These are phyloP conservation scores for Trifolium pratense DNA, from an alignment of 306 rosid genomes.

Conservation along the genomic window DNA sequence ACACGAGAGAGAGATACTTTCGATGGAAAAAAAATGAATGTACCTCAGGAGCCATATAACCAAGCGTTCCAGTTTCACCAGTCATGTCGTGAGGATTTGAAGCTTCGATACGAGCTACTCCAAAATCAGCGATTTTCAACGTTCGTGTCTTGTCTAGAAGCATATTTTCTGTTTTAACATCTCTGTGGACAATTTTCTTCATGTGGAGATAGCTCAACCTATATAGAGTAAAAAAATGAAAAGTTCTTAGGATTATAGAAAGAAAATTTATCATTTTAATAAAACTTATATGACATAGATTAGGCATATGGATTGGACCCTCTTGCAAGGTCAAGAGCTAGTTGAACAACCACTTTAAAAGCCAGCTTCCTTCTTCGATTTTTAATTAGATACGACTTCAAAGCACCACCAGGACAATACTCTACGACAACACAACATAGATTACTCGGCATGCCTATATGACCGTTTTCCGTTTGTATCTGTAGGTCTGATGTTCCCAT, in stretches of 20 bases:
- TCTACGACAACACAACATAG: conserved; percentile 94
- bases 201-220: conserved; percentile 96
- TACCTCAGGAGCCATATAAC: conserved; percentile 99
- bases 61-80: conserved; percentile 95
- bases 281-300: conserved; percentile 44
- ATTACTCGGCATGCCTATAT: conserved; percentile 94
- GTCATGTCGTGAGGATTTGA: conserved; percentile 99
- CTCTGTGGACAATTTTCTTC: conserved; percentile 91
- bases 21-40: conserved; percentile 31
- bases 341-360: conserved; percentile 94
- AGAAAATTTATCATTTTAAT: conserved; percentile 25
- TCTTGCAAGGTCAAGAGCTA: conserved; percentile 96
- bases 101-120: conserved; percentile 99
- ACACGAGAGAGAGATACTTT: background rate
- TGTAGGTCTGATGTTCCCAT: conserved; percentile 89
- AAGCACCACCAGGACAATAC: conserved; percentile 99
- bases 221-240: conserved; percentile 35
- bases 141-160: conserved; percentile 93
- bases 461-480: conserved; percentile 88
- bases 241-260: conserved; percentile 36
- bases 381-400: conserved; percentile 95
- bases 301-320: conserved; percentile 69
- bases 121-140: conserved; percentile 92
- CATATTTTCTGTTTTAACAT: conserved; percentile 98
- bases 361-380: conserved; percentile 94